Base-by-base conservation (phyloP, 2,329 filamentous ascomycete species). In the Claviceps humidiphila region DNA sequence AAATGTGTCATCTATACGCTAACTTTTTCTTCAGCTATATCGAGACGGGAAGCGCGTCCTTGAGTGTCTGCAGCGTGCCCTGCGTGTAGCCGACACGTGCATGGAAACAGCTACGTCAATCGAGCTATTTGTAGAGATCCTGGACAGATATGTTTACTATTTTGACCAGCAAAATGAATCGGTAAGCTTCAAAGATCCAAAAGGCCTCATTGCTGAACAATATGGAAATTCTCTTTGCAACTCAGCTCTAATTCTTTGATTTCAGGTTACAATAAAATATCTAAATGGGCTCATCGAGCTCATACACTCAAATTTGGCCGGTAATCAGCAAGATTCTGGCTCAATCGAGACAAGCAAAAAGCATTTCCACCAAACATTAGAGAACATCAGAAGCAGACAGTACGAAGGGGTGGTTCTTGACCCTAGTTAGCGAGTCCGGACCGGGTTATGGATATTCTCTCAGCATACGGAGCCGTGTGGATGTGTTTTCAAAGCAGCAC, bases 91-190 rank as follows among this genome's bases (percentile, higher is more conserved):
- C 2, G 93, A 98, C 68, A 94, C 93, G 6, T 98, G 93, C 72
- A 98, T 98, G 93, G 94, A 98, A 69, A 93, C 90, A 7, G 89
- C 89, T 6, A 89, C 96, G 4, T 96, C 89, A 2, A 93, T 98
- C 47, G 94, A 98, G 70, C 78, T 98, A 48, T 98, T 98, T 69
- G 91, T 98, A 53, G 93, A 98, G 71, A 98, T 98, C 57, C 74
- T 98, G 52, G 96, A 98, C 68, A 83, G 93, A 68, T 98, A 98
- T 66, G 90, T 97, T 51, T 98, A 98, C 69, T 98, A 97, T 73
- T 98, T 96, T 72, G 93, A 98, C 68, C 91, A 98, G 68, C 89
- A 95, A 66, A 98, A 98, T 69, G 93, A 98, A 71, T 90, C 90
- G 58, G 93, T 80, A 66, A 63, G 76, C 64, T 37, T 20, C 2